Conservation (phyloP, 768 basidiomycete genomes). For the Leccinum incarnatum region DNA sequence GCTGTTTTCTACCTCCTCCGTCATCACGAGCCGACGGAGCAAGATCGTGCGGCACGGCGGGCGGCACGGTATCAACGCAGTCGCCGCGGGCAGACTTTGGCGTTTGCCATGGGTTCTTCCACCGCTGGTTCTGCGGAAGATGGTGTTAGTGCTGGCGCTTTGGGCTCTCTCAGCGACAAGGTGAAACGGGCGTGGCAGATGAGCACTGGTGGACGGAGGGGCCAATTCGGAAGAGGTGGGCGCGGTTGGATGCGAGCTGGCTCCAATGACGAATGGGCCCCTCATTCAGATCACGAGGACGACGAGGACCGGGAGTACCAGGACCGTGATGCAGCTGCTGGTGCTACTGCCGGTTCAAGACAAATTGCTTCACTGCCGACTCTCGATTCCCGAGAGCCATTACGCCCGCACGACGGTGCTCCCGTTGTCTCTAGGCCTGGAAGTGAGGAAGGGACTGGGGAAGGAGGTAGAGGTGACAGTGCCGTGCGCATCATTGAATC, state of each 20-base stretch:
- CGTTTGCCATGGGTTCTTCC: conserved; percentile 10
- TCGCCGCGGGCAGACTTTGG: conserved; percentile 21
- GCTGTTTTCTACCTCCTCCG: conserved; percentile 58
- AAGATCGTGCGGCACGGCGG: conserved; percentile 36
- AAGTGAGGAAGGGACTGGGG: not conserved
- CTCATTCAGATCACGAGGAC: conserved; percentile 24
- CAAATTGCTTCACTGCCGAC: conserved; percentile 1
- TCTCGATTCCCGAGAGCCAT: not conserved
- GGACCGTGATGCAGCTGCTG: not conserved
- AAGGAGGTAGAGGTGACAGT: not conserved
- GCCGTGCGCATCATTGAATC: conserved; percentile 23
- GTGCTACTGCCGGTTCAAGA: not conserved
- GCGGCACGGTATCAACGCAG: conserved; percentile 29
- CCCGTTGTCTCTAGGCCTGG: not conserved
- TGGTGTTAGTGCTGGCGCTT: not conserved
- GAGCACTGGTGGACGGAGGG: not conserved
- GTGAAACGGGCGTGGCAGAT: conserved; percentile 21
- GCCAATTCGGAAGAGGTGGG: conserved; percentile 23
- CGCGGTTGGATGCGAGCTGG: conserved; percentile 53
- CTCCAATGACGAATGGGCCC: conserved; percentile 48
- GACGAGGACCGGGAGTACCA: conserved; percentile 1
- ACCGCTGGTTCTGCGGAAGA: not conserved
- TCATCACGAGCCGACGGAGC: conserved; percentile 43
- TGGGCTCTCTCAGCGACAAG: conserved; percentile 27
- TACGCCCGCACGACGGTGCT: not conserved